Evolutionary conservation across 495 filamentous ascomycete genomes (phyloP).

Genomic region (Podospora pseudopauciseta): DNA sequence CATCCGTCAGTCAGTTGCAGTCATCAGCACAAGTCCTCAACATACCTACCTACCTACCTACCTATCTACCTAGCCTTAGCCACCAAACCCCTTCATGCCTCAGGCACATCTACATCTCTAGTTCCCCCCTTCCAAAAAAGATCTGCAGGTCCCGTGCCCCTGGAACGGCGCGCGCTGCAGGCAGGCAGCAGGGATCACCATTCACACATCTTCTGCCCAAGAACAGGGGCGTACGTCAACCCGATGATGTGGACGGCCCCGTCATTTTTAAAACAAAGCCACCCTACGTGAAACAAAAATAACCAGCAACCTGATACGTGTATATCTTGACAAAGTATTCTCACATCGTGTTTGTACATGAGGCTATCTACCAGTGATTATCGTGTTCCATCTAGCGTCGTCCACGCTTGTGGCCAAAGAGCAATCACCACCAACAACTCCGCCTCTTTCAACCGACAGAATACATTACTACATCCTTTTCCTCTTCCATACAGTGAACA

Average conservation of each 20-base stretch:
- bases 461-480: background rate
- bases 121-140: background rate
- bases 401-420: background rate
- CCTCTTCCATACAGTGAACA: no score
- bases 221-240: conserved; percentile 16
- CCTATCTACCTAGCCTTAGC: no score
- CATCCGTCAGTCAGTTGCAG: no score
- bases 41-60: no score
- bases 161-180: background rate
- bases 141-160: background rate
- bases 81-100: no score
- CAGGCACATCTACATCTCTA: no score
- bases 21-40: no score
- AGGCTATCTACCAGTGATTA: background rate
- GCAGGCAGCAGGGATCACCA: background rate
- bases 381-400: background rate
- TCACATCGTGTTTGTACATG: background rate
- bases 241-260: conserved; percentile 17
- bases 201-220: conserved; percentile 8
- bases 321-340: background rate
- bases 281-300: background rate
- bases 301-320: background rate
- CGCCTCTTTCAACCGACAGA: background rate
- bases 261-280: background rate
- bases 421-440: background rate